phyloP scores from a whole-genome alignment of 805 yeast genomes.

The Starmerella geochares region DNA sequence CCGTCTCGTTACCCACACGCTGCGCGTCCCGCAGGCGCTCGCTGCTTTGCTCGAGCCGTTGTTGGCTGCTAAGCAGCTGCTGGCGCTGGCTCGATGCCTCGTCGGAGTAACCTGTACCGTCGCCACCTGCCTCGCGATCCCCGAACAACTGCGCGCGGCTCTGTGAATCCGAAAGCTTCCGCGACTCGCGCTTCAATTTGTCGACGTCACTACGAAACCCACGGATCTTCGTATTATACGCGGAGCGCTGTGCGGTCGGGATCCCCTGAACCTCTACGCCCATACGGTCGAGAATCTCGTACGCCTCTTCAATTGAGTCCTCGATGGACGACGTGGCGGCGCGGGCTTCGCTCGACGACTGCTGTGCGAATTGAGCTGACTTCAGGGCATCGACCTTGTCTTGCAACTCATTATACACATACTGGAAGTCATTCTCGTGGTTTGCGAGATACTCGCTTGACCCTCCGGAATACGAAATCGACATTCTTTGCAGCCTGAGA shows the following conservation, averaged over 20 bases:
- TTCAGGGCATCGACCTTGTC: conserved; percentile 48
- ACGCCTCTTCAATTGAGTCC: conserved; percentile 57
- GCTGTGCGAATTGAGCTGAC: conserved; percentile 33
- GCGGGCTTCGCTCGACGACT: conserved; percentile 33
- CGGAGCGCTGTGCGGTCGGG: conserved; percentile 62
- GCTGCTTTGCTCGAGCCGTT: conserved; percentile 68
- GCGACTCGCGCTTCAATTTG: conserved; percentile 42
- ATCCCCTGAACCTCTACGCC: conserved; percentile 73
- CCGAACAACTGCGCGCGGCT: conserved; percentile 71
- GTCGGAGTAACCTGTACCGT: conserved; percentile 53
- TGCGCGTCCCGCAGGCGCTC: conserved; percentile 81
- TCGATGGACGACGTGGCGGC: conserved; percentile 17
- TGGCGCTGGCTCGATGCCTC: conserved; percentile 62
- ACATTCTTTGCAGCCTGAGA: neutral
- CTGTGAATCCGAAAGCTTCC: conserved; percentile 52
- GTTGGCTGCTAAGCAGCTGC: conserved; percentile 64
- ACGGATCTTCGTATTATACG: conserved; percentile 65
- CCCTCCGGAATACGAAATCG: conserved; percentile 3
- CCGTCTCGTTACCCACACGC: conserved; percentile 85
- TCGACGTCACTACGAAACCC: conserved; percentile 54
- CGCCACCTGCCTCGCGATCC: conserved; percentile 30
- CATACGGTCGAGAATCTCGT: conserved; percentile 77
- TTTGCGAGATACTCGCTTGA: conserved; percentile 43
- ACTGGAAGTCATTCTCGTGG: conserved; percentile 62
- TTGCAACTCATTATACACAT: conserved; percentile 59